Evolutionary conservation across 1,284 basidiomycete genomes (phyloP).

Genomic region (Boletus holoroseus): DNA sequence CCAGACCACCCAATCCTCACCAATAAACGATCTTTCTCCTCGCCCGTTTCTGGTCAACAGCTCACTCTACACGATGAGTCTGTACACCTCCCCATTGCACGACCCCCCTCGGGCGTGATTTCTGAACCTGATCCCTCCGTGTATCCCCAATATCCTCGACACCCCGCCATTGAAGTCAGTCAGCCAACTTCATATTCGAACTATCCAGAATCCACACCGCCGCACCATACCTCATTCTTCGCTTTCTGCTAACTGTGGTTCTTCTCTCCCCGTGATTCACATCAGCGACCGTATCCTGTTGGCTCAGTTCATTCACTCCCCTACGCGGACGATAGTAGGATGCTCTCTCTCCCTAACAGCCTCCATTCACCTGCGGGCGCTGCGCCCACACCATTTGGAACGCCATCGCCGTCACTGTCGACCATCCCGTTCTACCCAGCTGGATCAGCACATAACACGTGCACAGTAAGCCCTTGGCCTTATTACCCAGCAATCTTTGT

Average conservation of each 20-base stretch:
- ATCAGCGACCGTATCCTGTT: constrained; percentile 23
- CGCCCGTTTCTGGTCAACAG: constrained; percentile 9
- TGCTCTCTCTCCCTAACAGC: constrained; percentile 10
- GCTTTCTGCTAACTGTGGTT: constrained; percentile 7
- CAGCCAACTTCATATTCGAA: constrained; percentile 21
- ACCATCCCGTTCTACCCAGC: constrained; percentile 37
- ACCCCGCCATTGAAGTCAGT: constrained; percentile 3
- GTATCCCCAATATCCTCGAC: constrained; percentile 20
- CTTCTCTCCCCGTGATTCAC: constrained; percentile 8
- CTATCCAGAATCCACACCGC: constrained; percentile 9
- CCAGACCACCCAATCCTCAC: constrained; percentile 5
- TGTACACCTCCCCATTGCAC: constrained; percentile 10
- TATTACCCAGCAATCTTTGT: background rate
- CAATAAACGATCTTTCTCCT: constrained; percentile 21
- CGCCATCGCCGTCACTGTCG: constrained; percentile 33
- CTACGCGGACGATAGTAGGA: constrained; percentile 10
- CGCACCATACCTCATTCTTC: constrained; percentile 14
- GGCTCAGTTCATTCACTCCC: constrained; percentile 16
- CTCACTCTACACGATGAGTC: constrained; percentile 13
- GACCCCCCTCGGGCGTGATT: constrained; percentile 7
- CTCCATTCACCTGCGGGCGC: constrained; percentile 8
- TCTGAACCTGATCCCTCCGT: constrained; percentile 9
- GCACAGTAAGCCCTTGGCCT: background rate
- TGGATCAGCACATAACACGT: constrained; percentile 14
- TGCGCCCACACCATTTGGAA: constrained; percentile 13